Base-by-base conservation (phyloP, 2,329 filamentous ascomycete genomes). In the Xylariaceae sp. region DNA sequence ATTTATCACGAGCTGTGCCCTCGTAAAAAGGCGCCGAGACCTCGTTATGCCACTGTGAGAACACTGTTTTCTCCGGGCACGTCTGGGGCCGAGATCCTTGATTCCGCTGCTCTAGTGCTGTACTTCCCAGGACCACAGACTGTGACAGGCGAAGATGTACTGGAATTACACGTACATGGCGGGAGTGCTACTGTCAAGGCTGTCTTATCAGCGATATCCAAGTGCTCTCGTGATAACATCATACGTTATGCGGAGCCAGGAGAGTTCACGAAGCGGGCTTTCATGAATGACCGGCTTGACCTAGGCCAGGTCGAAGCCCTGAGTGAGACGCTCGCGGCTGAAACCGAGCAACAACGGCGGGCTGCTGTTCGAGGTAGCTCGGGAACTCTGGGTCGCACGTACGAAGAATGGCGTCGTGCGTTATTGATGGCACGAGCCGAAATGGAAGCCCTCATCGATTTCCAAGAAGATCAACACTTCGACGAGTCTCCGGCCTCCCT, bases 401-500 rank as follows among this genome's bases (percentile, higher is more conserved):
- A 99, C 72, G 92, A 97, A 66, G 69, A 69, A 8, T 99, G 94
- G 94, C 85, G 93, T 30, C 78, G 83, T 64, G 80, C 86, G 64
- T 76, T 99, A 15, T 78, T 97, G 5, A 81, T 88, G 63, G 92
- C 92, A 8, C 85, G 94, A 1, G 94, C 91, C 8, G 92, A 97
- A 75, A 81, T 99, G 45, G 94, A 99, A 74, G 94, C 94, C 0
- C 76, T 99, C 66, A 97, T 99, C 62, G 94, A 99, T 74, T 99
- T 99, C 72, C 89, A 90, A 0, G 94, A 99, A 73, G 94, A 97
- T 69, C 93, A 99, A 74, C 90, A 97, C 76, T 96, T 99, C 69
- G 92, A 97, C 66, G 92, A 96, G 73, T 88, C 90, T 2, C 89
- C 91, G 0, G 76, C 80, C 0, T 82, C 89, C 57, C 79, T 97